A percentile compares a stretch with the other conserved stretches of the same genome.
phyloP scores from a whole-genome alignment of 768 basidiomycete genomes.

The Mycena indigotica region DNA sequence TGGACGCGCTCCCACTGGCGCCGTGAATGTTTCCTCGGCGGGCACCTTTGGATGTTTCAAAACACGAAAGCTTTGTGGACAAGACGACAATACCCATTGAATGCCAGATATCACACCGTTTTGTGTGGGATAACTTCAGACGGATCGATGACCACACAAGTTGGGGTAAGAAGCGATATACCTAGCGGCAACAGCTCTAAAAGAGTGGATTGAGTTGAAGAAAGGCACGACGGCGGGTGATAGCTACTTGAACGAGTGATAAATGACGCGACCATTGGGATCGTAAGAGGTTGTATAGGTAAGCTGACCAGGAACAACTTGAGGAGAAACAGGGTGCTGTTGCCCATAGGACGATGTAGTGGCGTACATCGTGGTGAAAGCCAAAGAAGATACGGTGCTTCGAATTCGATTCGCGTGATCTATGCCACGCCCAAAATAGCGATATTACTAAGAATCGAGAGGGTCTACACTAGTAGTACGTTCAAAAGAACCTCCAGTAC shows the following conservation, averaged over 20 bases:
- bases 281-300: slow-evolving; percentile 71
- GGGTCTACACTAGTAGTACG: slow-evolving; percentile 15
- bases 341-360: slow-evolving; percentile 25
- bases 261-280: slow-evolving; percentile 62
- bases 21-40: slow-evolving; percentile 63
- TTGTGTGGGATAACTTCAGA: slow-evolving; percentile 68
- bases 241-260: slow-evolving; percentile 72
- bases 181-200: slow-evolving; percentile 76
- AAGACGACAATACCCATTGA: slow-evolving; percentile 38
- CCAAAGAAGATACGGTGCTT: slow-evolving; percentile 4
- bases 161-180: slow-evolving; percentile 31
- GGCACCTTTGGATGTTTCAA: slow-evolving; percentile 45
- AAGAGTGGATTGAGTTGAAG: not conserved
- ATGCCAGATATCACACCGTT: slow-evolving; percentile 68
- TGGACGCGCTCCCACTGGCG: slow-evolving; percentile 62
- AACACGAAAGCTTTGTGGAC: slow-evolving; percentile 15
- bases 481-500: slow-evolving; percentile 75
- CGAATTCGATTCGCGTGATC: not conserved
- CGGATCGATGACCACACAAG: slow-evolving; percentile 15
- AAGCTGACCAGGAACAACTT: slow-evolving; percentile 66
- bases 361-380: slow-evolving; percentile 30
- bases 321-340: slow-evolving; percentile 32
- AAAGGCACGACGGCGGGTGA: not conserved
- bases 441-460: slow-evolving; percentile 12
- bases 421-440: slow-evolving; percentile 16